Evolutionary conservation across 2,329 filamentous ascomycete species (phyloP), one percentile per base, ranked within the genome.

Genomic region (Pseudogymnoascus sp.): DNA sequence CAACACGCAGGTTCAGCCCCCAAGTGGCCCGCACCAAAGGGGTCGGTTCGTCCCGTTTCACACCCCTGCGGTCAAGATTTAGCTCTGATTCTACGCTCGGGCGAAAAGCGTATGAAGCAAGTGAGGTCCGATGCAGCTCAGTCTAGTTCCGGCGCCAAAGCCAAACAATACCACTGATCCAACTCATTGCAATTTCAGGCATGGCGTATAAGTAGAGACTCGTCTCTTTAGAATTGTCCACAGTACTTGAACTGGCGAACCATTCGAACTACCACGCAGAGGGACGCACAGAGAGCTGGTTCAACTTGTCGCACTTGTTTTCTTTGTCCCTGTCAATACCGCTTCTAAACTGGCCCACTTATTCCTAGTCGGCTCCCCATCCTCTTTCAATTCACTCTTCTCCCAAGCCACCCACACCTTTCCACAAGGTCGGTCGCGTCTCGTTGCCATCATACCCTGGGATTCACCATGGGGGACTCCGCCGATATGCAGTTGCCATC

Each of bases 401-500:
- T 50, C 24, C 12, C 1, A 50, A 8, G 4, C 5, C 40, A 26
- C 6, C 8, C 26, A 11, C 8, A 10, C 26, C 14, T 11, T 53
- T 53, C 43, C 43, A n/a, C 14, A 50, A 28, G 14, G 5, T 28
- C 14, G 7, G 3, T 16, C 14, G 2, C 38, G 4, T 1, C 22
- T 28, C 60, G 12, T 16, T 46, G 7, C 33, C 10, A 11, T 22
- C 38, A 19, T 24, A 3, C 22, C 19, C 16, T 16, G n/a, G 14
- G 5, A 19, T 16, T 43, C n/a, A n/a, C 22, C 19, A 67, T 67
- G 65, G 40, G 37, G 6, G 50, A 63, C 8, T 26, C 63, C 10
- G 53, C 24, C 22, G 50, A 62, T 38, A 41, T 66, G 26, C 38
- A 41, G 11, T 41, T 68, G 7, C 65, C 65, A 14, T 65, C 64